Evolutionary conservation across 176 grass and related monocot genomes (phyloP).

Genomic region (Oryza brachyantha): DNA sequence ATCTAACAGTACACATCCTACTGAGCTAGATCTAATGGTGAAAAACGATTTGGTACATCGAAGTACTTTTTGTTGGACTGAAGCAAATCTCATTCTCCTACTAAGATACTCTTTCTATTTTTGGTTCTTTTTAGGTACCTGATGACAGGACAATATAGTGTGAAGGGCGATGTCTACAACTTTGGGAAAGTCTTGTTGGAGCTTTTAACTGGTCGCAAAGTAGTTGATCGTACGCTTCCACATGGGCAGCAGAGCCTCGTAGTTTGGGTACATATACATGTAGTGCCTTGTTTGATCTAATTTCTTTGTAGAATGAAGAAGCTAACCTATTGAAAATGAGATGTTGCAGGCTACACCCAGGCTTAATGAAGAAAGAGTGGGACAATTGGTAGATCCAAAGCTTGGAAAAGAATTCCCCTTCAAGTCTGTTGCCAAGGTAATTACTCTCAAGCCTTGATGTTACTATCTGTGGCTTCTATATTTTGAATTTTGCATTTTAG

Average conservation of each 20-base stretch:
- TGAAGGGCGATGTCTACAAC: slow-evolving; percentile 36
- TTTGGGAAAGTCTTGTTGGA: slow-evolving; percentile 50
- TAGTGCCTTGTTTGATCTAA: background rate
- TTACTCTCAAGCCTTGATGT: no score
- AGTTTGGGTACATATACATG: slow-evolving; percentile 11
- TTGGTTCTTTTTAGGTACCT: no score
- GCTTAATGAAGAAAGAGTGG: slow-evolving; percentile 38
- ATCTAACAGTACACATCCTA: no score
- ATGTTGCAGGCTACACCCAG: slow-evolving; percentile 39
- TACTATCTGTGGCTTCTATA: no score
- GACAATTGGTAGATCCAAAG: slow-evolving; percentile 45
- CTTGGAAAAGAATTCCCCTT: slow-evolving; percentile 33
- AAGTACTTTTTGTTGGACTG: no score
- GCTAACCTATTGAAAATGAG: background rate
- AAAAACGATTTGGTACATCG: no score
- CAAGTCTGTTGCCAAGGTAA: slow-evolving; percentile 43
- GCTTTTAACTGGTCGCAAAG: slow-evolving; percentile 43
- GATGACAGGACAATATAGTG: no score
- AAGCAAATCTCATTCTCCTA: no score
- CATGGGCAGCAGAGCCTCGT: slow-evolving; percentile 40
- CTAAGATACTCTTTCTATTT: no score
- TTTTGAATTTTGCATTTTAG: no score
- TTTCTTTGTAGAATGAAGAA: background rate
- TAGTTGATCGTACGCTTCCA: slow-evolving; percentile 37
- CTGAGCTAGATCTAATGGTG: no score